Percentiles rank a stretch among this genome's conserved stretches.
phyloP scores from a whole-genome alignment of 2,329 filamentous ascomycete genomes.

The Neofusicoccum kwambonambiense region DNA sequence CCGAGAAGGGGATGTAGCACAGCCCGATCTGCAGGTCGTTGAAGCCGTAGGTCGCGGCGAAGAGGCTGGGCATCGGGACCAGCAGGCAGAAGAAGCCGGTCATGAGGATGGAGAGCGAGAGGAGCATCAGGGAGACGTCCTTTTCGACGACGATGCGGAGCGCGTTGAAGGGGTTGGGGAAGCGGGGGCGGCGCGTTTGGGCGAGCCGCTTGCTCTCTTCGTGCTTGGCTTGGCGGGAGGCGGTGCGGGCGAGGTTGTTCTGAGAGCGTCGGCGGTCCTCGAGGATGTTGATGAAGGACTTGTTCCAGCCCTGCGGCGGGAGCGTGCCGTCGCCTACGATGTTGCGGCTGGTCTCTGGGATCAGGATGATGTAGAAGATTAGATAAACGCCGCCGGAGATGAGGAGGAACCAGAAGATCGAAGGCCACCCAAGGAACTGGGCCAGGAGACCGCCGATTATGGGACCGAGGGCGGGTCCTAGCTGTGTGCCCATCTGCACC shows the following conservation, averaged over 20 bases:
- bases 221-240: constrained; percentile 20
- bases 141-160: constrained; percentile 38
- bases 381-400: constrained; percentile 24
- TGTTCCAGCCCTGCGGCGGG: constrained; percentile 23
- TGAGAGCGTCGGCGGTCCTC: constrained; percentile 16
- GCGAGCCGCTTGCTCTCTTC: constrained; percentile 22
- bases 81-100: constrained; percentile 38
- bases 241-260: constrained; percentile 15
- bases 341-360: constrained; percentile 42
- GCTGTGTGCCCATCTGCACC: constrained; percentile 56
- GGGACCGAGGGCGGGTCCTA: constrained; percentile 53
- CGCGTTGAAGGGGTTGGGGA: constrained; percentile 43
- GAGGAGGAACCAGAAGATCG: constrained; percentile 46
- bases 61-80: constrained; percentile 43
- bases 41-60: constrained; percentile 44
- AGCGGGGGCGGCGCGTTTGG: constrained; percentile 29
- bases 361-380: constrained; percentile 29
- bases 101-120: constrained; percentile 24
- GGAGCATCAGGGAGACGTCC: constrained; percentile 34
- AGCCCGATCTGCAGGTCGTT: constrained; percentile 44
- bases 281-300: background rate
- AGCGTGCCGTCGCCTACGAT: constrained; percentile 42
- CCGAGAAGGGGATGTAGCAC: constrained; percentile 35
- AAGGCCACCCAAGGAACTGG: constrained; percentile 40
- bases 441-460: constrained; percentile 62